Evolutionary conservation across 805 yeast species (phyloP), one percentile per base, ranked within the genome.

Genomic region (Sugiyamaella valdiviana): DNA sequence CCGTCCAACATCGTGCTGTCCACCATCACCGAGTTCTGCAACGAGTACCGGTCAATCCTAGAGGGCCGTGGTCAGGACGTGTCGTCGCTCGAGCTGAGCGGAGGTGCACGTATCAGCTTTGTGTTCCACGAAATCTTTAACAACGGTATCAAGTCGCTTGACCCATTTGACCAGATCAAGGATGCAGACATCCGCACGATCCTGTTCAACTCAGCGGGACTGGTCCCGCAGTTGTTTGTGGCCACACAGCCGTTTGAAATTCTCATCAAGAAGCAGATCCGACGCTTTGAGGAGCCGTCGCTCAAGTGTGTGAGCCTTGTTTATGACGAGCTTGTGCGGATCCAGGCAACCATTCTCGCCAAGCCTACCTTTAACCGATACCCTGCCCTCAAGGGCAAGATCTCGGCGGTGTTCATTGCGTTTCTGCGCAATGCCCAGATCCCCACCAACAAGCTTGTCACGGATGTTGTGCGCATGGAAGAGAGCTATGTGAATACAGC

Each of bases 231-330:
- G 3, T 75, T 93, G 60, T 93, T 93, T 70, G 99, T 93, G 54
- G 97, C 96, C 40, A 90, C 98, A 9, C 91, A 88, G 61, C 97
- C 98, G 1, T 93, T 93, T 66, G 98, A 91, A 68, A 95, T 90
- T 17, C 76, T 90, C 50, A 95, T 90, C 42, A 87, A 85, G 67
- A 91, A 86, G 64, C 96, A 89, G 69, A 91, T 93, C 56, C 82
- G 76, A 61, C 80, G 98, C 67, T 88, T 93, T 71, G 96, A 90
- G 69, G 98, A 91, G 60, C 99, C 99, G 5, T 72, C 93, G 3
- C 60, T 87, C 48, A 82, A 95, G 62, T 87, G 98, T 73, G 90
- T 90, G 54, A 83, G 84, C 58, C 78, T 93, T 58, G 86, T 93
- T 50, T 93, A 86, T 66, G 99, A 93, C 66, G 99, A 93, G 73